Evolutionary conservation across 768 basidiomycete species (phyloP), one percentile per base, ranked within the genome.

Genomic region (Naematelia encephala): DNA sequence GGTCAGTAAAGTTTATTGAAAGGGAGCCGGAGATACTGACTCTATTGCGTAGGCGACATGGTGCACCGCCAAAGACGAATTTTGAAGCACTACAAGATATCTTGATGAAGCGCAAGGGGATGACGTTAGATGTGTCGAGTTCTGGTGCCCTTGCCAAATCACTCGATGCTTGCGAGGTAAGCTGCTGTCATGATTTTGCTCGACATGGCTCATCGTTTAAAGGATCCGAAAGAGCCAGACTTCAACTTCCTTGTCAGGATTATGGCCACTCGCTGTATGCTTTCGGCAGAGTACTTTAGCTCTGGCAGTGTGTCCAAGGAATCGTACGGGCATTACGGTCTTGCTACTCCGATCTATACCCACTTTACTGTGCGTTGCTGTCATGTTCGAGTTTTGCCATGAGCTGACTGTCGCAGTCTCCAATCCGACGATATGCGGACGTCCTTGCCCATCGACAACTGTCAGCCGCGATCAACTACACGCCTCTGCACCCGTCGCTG

Each of bases 221-320:
- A 93, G 91, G 91, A 96, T 71, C 82, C 87, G 0, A 76, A 78
- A 16, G 85, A 91, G 67, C 89, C 92, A 0, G 86, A 90, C 0
- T 98, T 99, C 82, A 99, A 98, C 69, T 98, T 92, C 0, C 84
- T 98, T 16, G 94, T 99, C 34, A 86, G 96, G 43, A 98, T 99
- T 77, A 97, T 99, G 93, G 93, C 96, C 2, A 98, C 94, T 2
- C 82, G 96, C 27, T 97, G 96, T 76, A 99, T 99, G 96, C 82
- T 97, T 23, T 87, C 93, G 0, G 96, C 96, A 19, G 96, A 99
- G 75, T 99, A 99, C 77, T 97, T 98, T 79, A 91, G 89, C 74
- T 89, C 93, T 0, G 94, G 96, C 8, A 92, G 91, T 66, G 91
- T 97, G 2, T 84, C 87, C 0, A 84, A 87, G 50, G 92, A 96